Conservation (phyloP, 116 monocot species). For the Phalaenopsis hybrid region DNA sequence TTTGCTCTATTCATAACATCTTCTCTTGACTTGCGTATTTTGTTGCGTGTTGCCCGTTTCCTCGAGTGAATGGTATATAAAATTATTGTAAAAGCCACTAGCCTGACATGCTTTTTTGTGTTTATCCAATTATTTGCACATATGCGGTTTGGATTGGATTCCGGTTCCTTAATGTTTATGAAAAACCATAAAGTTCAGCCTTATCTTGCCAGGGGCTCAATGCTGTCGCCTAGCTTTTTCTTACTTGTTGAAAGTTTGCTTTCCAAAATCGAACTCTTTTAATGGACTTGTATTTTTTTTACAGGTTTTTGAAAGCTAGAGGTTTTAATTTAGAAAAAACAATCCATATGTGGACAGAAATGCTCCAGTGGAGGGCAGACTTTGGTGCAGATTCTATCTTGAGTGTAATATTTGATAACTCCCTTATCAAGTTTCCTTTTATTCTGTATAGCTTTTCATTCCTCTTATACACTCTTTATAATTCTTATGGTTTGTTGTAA, state of each 20-base stretch:
- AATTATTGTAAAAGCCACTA: neutral
- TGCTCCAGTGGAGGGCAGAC: constrained; percentile 79
- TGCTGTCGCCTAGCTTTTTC: neutral
- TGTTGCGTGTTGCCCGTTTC: neutral
- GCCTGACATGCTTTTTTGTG: neutral
- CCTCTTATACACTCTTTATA: neutral
- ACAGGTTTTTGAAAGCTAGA: constrained; percentile 75
- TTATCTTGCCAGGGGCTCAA: neutral
- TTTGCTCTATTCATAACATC: neutral
- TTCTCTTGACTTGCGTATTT: neutral
- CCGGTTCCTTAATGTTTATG: neutral
- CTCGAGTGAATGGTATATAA: neutral
- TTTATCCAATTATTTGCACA: neutral
- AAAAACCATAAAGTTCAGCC: no score
- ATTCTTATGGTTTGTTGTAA: neutral
- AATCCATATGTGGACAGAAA: constrained; percentile 77
- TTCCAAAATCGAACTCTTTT: neutral
- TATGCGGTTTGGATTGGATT: neutral
- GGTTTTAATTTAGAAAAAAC: constrained; percentile 68
- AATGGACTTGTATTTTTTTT: constrained; percentile 9
- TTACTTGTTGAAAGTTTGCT: neutral
- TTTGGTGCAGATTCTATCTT: constrained; percentile 70
- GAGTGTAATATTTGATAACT: constrained; percentile 28
- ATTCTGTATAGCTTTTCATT: neutral
- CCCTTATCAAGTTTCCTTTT: neutral